Base-by-base conservation (phyloP, 371 early-diverging fungal species). In the Funneliformis caledonium region DNA sequence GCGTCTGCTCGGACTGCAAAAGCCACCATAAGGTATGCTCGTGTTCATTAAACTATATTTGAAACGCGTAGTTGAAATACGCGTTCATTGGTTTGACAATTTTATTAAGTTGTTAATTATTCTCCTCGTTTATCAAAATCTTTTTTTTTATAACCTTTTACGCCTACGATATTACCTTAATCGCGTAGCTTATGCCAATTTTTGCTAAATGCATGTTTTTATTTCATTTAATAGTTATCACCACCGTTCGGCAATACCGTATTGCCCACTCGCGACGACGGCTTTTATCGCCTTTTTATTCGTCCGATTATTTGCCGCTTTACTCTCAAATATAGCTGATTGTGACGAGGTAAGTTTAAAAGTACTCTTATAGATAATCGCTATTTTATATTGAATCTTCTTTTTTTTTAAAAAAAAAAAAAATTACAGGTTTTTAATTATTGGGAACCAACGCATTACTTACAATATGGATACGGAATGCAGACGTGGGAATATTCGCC, bases 401-500 rank as follows among this genome's bases (percentile, higher is more conserved):
- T 52, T 52, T 16, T 52, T 52, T 50, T 50, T 50, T 50, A 1
- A 50, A 50, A 11, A 52, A 52, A 52, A 52, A 14, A 52, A 14
- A 52, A 52, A 48, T 56, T 50, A 84, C 97, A 98, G 84, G 95
- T 94, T 9, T 98, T 91, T 87, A 98, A 97, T 88, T 98, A 95
- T 85, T 98, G 96, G 96, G 99, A 98, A 83, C 96, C 97, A 12
- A 85, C 92, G 52, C 98, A 98, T 83, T 96, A 94, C 81, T 84
- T 97, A 61, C 91, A 93, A 64, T 90, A 94, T 83, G 97, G 96
- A 0, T 85, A 86, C 74, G 99, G 97, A 45, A 86, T 96, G 79
- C 94, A 97, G 85, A 98, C 99, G 3, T 98, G 99, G 99, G 99
- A 98, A 84, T 97, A 98, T 82, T 92, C 96, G 11, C 96, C 97